Evolutionary conservation across 2,329 filamentous ascomycete genomes (phyloP).

Genomic region (Fusarium coicis): DNA sequence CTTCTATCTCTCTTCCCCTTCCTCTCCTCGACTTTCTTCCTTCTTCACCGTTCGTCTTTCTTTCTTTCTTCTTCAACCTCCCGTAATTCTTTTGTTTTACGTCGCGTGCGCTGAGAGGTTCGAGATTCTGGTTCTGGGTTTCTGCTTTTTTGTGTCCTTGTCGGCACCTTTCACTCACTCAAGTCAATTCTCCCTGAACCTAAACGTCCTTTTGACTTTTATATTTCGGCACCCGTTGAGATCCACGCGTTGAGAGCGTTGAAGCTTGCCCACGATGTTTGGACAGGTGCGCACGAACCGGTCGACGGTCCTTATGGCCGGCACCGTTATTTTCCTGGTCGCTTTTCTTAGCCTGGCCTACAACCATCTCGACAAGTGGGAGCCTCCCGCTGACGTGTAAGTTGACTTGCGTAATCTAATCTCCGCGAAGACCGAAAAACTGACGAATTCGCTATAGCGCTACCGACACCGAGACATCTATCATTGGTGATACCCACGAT

Average conservation of each 20-base stretch:
- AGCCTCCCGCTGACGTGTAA: constrained; percentile 41
- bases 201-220: not conserved
- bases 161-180: constrained; percentile 35
- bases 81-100: constrained; percentile 19
- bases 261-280: constrained; percentile 48
- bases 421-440: not conserved
- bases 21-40: constrained; percentile 6
- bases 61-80: constrained; percentile 28
- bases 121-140: constrained; percentile 20
- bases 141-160: constrained; percentile 29
- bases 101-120: constrained; percentile 31
- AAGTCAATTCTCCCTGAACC: not conserved
- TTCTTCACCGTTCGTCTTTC: constrained; percentile 33
- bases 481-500: constrained; percentile 16
- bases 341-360: constrained; percentile 48
- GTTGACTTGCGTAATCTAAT: constrained; percentile 1
- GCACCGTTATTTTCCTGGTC: constrained; percentile 47
- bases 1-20: constrained; percentile 8
- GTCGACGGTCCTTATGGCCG: constrained; percentile 45
- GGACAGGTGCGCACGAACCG: constrained; percentile 47
- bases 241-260: constrained; percentile 1
- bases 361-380: constrained; percentile 48
- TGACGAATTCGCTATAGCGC: constrained; percentile 20
- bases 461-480: constrained; percentile 40
- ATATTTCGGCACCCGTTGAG: not conserved